Conservation (phyloP, 2,329 filamentous ascomycete genomes). For the Fusarium sp. region DNA sequence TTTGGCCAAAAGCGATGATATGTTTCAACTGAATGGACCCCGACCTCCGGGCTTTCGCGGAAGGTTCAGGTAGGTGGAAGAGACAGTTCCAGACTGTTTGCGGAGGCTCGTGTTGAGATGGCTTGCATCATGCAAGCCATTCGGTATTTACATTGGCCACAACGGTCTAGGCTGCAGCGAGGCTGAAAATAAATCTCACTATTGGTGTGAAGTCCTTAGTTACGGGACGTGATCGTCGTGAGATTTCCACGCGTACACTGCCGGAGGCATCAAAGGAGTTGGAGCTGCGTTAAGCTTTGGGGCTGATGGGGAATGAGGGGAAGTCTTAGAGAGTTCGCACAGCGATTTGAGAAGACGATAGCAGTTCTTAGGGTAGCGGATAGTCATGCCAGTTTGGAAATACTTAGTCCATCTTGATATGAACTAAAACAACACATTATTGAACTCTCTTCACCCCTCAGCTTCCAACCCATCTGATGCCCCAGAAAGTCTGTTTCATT, state of each 20-base stretch:
- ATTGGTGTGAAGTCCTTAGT: not conserved
- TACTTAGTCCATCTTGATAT: too few relatives aligned
- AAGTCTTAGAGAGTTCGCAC: not conserved
- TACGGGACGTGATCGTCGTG: not conserved
- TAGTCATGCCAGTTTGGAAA: too few relatives aligned
- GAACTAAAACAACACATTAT: too few relatives aligned
- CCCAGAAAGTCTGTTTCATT: too few relatives aligned
- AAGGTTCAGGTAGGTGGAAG: not conserved
- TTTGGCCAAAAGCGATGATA: not conserved
- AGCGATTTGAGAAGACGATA: too few relatives aligned
- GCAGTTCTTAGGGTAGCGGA: too few relatives aligned
- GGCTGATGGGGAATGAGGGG: not conserved
- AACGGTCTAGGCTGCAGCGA: not conserved
- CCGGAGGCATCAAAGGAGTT: not conserved
- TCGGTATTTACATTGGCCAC: not conserved
- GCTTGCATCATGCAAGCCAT: not conserved
- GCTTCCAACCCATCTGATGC: too few relatives aligned
- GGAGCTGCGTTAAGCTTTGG: not conserved
- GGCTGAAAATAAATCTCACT: not conserved
- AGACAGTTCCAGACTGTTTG: conserved; percentile 17
- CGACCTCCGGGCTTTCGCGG: not conserved
- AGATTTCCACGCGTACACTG: not conserved
- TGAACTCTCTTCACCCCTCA: too few relatives aligned
- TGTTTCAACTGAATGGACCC: conserved; percentile 1
- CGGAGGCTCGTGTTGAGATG: not conserved